phyloP scores from a whole-genome alignment of 768 basidiomycete genomes.

The Filobasidium floriforme region DNA sequence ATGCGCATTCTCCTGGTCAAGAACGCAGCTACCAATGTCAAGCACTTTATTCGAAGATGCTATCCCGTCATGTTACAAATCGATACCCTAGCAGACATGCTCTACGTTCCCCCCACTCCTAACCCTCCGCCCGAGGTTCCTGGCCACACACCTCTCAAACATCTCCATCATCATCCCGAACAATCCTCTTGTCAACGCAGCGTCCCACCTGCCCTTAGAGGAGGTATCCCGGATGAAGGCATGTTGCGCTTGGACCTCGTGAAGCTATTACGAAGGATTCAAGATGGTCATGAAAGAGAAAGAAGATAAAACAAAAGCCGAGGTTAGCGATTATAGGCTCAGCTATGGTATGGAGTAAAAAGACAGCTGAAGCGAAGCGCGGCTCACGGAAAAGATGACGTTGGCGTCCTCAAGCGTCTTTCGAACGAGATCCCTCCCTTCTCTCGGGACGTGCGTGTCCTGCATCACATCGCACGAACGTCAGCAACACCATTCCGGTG shows the following conservation, averaged over 20 bases:
- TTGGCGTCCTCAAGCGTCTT: slow-evolving; percentile 72
- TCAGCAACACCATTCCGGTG: too few species aligned
- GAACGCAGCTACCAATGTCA: too few species aligned
- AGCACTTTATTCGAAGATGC: too few species aligned
- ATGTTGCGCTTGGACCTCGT: slow-evolving; percentile 95
- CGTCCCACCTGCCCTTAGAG: slow-evolving; percentile 93
- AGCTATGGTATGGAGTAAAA: neutral
- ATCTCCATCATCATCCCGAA: slow-evolving; percentile 87
- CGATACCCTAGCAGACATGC: slow-evolving; percentile 73
- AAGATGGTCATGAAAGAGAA: too few species aligned
- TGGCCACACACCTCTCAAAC: slow-evolving; percentile 76
- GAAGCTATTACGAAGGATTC: slow-evolving; percentile 63
- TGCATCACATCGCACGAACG: slow-evolving; percentile 33
- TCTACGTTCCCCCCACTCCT: slow-evolving; percentile 53
- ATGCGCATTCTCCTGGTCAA: too few species aligned
- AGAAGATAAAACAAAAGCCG: slow-evolving; percentile 4
- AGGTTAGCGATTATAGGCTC: neutral
- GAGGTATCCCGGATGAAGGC: slow-evolving; percentile 90
- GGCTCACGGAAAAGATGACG: slow-evolving; percentile 59
- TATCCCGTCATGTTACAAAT: too few species aligned
- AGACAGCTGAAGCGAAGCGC: slow-evolving; percentile 13
- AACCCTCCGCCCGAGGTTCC: slow-evolving; percentile 69
- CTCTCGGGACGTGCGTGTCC: slow-evolving; percentile 89
- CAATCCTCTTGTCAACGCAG: slow-evolving; percentile 70
- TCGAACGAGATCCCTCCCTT: slow-evolving; percentile 76